These are phyloP conservation scores for Hyaloscypha hepaticicola DNA, from an alignment of 495 filamentous ascomycete genomes.

Conservation along the genomic window DNA sequence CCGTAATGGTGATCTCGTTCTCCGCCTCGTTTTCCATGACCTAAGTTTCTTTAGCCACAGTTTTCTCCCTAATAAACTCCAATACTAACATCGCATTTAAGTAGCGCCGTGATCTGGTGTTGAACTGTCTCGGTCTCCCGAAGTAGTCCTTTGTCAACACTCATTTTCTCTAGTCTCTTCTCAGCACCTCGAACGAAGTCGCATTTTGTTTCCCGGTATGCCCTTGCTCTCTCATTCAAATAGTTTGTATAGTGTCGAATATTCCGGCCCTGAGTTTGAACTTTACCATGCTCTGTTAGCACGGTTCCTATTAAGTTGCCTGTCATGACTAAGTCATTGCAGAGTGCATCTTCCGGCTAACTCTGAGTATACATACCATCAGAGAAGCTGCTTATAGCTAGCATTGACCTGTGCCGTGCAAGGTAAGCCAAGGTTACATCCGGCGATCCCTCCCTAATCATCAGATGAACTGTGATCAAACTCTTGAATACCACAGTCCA, in stretches of 20 bases:
- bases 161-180: slow-evolving; percentile 77
- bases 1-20: slow-evolving; percentile 95
- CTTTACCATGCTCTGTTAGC: slow-evolving; percentile 47
- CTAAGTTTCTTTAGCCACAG: slow-evolving; percentile 43
- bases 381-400: slow-evolving; percentile 87
- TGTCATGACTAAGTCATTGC: slow-evolving; percentile 16
- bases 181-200: slow-evolving; percentile 89
- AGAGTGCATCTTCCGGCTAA: not conserved
- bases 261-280: slow-evolving; percentile 94
- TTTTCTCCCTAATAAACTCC: not conserved
- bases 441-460: slow-evolving; percentile 93
- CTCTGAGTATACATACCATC: slow-evolving; percentile 65
- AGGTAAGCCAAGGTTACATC: slow-evolving; percentile 87
- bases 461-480: slow-evolving; percentile 91
- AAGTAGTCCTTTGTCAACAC: slow-evolving; percentile 88
- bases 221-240: slow-evolving; percentile 74
- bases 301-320: slow-evolving; percentile 22
- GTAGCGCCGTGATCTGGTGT: slow-evolving; percentile 76
- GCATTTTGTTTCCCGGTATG: slow-evolving; percentile 77
- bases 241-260: slow-evolving; percentile 91
- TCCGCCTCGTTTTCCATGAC: slow-evolving; percentile 85
- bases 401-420: slow-evolving; percentile 74
- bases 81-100: slow-evolving; percentile 81
- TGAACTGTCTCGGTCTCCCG: slow-evolving; percentile 93
- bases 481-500: slow-evolving; percentile 97